Evolutionary conservation across 2,329 filamentous ascomycete species (phyloP).

Genomic region (Pseudogymnoascus pannorum): DNA sequence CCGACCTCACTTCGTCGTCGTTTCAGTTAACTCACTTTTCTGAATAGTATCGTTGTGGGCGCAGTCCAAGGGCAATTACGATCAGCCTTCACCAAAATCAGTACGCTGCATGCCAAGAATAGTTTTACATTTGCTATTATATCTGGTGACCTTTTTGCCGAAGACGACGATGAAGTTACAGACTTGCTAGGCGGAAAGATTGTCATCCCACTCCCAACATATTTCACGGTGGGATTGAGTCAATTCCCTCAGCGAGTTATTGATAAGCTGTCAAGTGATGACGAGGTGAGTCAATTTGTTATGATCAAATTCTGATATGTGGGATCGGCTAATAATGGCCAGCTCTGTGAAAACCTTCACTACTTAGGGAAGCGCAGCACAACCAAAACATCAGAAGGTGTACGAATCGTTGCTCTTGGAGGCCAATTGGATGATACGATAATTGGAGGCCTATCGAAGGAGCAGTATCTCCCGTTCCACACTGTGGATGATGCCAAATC

Average conservation of each 20-base stretch:
- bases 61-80: constrained; percentile 72
- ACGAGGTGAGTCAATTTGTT: constrained; percentile 42
- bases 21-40: constrained; percentile 10
- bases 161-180: constrained; percentile 51
- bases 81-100: constrained; percentile 70
- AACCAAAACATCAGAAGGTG: constrained; percentile 81
- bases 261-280: constrained; percentile 65
- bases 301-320: constrained; percentile 6
- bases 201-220: constrained; percentile 71
- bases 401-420: constrained; percentile 81
- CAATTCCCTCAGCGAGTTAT: constrained; percentile 65
- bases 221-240: constrained; percentile 75
- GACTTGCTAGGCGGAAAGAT: constrained; percentile 67
- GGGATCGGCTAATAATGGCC: background rate
- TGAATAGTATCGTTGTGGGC: constrained; percentile 55
- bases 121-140: constrained; percentile 79
- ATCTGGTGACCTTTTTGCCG: constrained; percentile 73
- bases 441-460: constrained; percentile 56
- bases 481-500: constrained; percentile 68
- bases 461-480: constrained; percentile 71
- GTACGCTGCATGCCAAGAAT: constrained; percentile 77
- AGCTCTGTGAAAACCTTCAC: constrained; percentile 83
- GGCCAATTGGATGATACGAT: constrained; percentile 60
- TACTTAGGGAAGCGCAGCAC: constrained; percentile 81
- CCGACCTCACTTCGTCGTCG: constrained; percentile 18